Percentiles rank a stretch among this genome's conserved stretches.
These are phyloP conservation scores for Chlorella sp. DNA, from an alignment of 139 green algal species.

Conservation along the genomic window DNA sequence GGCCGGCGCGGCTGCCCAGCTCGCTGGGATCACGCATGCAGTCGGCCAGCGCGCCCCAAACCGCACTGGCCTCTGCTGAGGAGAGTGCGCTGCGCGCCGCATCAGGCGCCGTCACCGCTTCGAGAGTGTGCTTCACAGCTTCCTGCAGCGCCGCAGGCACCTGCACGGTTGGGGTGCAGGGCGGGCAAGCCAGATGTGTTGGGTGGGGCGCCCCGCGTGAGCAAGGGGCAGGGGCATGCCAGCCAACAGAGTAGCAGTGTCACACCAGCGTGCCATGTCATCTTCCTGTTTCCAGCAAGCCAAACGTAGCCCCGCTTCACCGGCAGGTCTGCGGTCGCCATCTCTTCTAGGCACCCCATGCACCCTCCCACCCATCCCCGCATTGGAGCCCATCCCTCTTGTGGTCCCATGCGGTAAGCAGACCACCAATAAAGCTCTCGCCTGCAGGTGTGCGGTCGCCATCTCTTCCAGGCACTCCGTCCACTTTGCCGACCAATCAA, in stretches of 20 bases:
- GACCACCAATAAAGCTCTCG: too few relatives aligned
- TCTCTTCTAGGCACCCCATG: conserved; percentile 27
- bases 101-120: not conserved
- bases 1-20: conserved; percentile 19
- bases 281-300: too few relatives aligned
- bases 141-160: conserved; percentile 29
- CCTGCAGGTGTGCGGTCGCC: not conserved
- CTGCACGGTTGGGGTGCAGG: not conserved
- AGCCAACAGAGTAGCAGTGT: too few relatives aligned
- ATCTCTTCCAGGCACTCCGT: not conserved
- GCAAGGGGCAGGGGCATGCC: too few relatives aligned
- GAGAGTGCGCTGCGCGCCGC: not conserved
- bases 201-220: too few relatives aligned
- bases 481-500: not conserved
- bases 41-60: conserved; percentile 31
- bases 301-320: not conserved
- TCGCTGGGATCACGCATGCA: conserved; percentile 23
- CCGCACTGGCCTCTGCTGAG: not conserved
- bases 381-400: too few relatives aligned
- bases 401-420: too few relatives aligned
- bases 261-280: too few relatives aligned
- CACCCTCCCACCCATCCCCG: conserved; percentile 13
- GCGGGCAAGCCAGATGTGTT: too few relatives aligned
- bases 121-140: conserved; percentile 5
- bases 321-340: not conserved